Conservation (phyloP, 441 rosid genomes). For the Euphorbia celastroides region DNA sequence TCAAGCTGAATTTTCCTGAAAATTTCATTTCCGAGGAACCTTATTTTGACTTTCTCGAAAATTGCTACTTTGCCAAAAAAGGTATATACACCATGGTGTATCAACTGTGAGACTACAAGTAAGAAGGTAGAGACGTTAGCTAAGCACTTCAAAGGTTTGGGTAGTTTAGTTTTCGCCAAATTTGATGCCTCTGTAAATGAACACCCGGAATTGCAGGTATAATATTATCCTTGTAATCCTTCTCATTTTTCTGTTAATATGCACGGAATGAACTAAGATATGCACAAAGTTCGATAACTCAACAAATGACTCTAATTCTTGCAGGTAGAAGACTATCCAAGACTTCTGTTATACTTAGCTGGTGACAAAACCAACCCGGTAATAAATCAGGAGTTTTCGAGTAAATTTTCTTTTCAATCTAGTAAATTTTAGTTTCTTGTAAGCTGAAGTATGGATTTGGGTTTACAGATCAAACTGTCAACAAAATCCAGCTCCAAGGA, state of each 20-base stretch:
- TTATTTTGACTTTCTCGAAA: too few relatives aligned
- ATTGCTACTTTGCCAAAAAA: slow-evolving; percentile 17
- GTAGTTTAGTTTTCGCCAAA: slow-evolving; percentile 61
- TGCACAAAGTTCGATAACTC: background rate
- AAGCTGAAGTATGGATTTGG: slow-evolving; percentile 16
- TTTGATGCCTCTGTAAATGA: slow-evolving; percentile 86
- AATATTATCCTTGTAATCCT: slow-evolving; percentile 23
- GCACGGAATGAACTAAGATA: background rate
- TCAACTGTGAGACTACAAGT: slow-evolving; percentile 60
- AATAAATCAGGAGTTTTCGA: slow-evolving; percentile 16
- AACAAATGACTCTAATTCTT: slow-evolving; percentile 9
- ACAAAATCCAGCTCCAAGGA: slow-evolving; percentile 56
- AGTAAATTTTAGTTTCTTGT: background rate
- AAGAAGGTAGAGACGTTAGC: slow-evolving; percentile 83
- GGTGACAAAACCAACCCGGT: slow-evolving; percentile 73
- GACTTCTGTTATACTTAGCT: slow-evolving; percentile 59
- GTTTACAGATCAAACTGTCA: slow-evolving; percentile 52
- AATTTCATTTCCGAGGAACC: too few relatives aligned
- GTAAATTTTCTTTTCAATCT: background rate
- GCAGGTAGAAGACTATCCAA: slow-evolving; percentile 70
- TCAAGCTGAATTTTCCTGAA: too few relatives aligned
- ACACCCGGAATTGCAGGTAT: slow-evolving; percentile 75
- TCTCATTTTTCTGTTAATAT: background rate
- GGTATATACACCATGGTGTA: slow-evolving; percentile 90
- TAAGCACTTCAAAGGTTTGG: slow-evolving; percentile 74